Evolutionary conservation across 1,284 basidiomycete genomes (phyloP).

Genomic region (Microbotryum silenes-acaulis): DNA sequence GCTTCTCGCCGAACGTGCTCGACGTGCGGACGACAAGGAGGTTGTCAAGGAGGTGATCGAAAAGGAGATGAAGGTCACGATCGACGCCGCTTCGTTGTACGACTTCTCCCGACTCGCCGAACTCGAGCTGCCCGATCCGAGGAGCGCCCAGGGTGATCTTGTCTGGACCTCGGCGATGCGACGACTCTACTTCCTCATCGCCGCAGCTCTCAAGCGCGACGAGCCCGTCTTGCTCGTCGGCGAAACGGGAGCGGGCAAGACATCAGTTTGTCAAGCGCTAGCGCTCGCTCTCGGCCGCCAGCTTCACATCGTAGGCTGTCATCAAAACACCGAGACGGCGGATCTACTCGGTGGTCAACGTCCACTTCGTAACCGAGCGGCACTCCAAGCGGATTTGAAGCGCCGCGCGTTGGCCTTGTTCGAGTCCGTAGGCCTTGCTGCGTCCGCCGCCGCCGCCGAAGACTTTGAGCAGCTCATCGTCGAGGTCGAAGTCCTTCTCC

Average conservation of each 20-base stretch:
- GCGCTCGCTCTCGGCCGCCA: slow-evolving; percentile 58
- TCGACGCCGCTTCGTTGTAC: slow-evolving; percentile 67
- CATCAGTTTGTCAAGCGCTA: slow-evolving; percentile 87
- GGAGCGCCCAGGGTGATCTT: slow-evolving; percentile 47
- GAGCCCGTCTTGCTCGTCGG: slow-evolving; percentile 97
- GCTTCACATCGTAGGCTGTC: slow-evolving; percentile 80
- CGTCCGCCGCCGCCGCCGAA: background rate
- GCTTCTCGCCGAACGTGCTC: slow-evolving; percentile 86
- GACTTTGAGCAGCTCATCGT: background rate
- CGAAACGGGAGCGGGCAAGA: slow-evolving; percentile 96
- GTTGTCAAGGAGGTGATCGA: slow-evolving; percentile 92
- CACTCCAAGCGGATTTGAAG: slow-evolving; percentile 42
- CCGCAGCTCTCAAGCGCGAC: slow-evolving; percentile 74
- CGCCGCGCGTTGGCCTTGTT: slow-evolving; percentile 36
- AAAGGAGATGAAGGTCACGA: slow-evolving; percentile 75
- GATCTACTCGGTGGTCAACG: slow-evolving; percentile 92
- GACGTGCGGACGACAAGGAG: slow-evolving; percentile 73
- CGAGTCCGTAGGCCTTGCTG: slow-evolving; percentile 4
- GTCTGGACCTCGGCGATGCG: slow-evolving; percentile 94
- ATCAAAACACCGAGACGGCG: slow-evolving; percentile 99
- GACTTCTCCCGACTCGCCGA: slow-evolving; percentile 46
- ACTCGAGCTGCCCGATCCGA: slow-evolving; percentile 53
- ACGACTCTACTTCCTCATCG: slow-evolving; percentile 74
- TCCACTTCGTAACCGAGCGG: slow-evolving; percentile 73
- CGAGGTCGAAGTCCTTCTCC: too few species aligned